Evolutionary conservation across 108 stramenopile species (phyloP), one percentile per base, ranked within the genome.

Genomic region (Fragilariopsis cylindrus): DNA sequence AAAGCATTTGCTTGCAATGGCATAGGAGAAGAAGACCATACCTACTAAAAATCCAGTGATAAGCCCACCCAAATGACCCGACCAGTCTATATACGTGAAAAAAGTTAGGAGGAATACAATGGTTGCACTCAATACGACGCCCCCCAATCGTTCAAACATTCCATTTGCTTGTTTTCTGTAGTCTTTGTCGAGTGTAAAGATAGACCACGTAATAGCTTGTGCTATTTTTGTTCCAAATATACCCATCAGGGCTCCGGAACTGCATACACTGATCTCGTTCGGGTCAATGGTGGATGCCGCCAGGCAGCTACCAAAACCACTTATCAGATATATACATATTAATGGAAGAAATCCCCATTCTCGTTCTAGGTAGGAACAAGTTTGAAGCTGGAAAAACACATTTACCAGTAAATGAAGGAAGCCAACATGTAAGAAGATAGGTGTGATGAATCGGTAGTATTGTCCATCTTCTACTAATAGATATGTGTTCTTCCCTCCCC

Each of bases 401-500:
- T 91, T 91, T 7, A 67, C 55, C 9, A 88, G 60, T 15, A 87
- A 65, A 52, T 91, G 90, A 13, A 91, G 48, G 11, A 86, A 62
- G 18, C 90, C 90, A 11, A 84, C 85, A 55, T 87, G 76, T 41
- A 91, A 63, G 30, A 91, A 81, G 19, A 63, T 56, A 6, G 90
- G 86, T 3, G 87, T 83, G 21, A 91, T 13, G 13, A 91, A 44
- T 8, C 90, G 65, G 72, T 76, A 87, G 45, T 73, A 79, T 64
- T 91, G 73, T 2, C 67, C 41, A 5, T 75, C 76, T 30, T 79
- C 77, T 7, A 87, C 18, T 48, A 88, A 71, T 48, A 81, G 57
- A 63, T 84, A 85, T 3, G 85, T 45, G 68, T 90, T 90, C 60
- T 88, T 88, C 54, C 81, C 90, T 16, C 90, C 90, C 85, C 85